These are phyloP conservation scores for Zanthoxylum bungeanum DNA, from an alignment of 345 rosid species.

Conservation along the genomic window DNA sequence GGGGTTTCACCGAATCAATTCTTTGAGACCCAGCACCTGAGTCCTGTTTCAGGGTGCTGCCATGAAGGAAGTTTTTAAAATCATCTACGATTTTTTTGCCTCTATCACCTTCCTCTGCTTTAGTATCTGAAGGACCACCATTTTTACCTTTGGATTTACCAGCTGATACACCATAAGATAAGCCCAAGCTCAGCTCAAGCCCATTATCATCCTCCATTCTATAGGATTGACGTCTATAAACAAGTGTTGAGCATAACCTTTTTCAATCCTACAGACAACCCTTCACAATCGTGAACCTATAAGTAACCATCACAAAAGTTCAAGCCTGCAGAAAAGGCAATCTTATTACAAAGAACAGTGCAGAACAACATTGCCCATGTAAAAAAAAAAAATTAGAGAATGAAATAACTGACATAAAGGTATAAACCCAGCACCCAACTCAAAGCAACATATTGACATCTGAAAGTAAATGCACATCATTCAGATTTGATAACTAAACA, in stretches of 20 bases:
- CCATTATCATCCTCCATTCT: conserved; percentile 89
- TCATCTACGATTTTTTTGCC: conserved; percentile 68
- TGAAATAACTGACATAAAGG: background rate
- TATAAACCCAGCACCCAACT: background rate
- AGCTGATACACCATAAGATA: conserved; percentile 81
- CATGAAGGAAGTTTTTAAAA: conserved; percentile 71
- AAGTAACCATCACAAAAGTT: background rate
- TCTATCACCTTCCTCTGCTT: conserved; percentile 61
- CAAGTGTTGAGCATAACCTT: background rate
- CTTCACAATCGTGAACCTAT: conserved; percentile 1
- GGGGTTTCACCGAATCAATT: conserved; percentile 60
- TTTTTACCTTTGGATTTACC: conserved; percentile 65
- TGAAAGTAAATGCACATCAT: background rate
- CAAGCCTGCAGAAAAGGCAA: background rate
- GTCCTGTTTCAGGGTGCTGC: conserved; percentile 51
- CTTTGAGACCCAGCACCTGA: conserved; percentile 57
- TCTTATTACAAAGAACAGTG: background rate
- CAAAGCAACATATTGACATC: background rate
- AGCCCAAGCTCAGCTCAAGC: conserved; percentile 94
- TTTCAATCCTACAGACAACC: background rate
- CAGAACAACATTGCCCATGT: background rate
- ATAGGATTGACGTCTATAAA: conserved; percentile 7
- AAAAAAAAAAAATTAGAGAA: background rate
- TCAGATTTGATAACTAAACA: background rate
- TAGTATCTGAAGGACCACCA: conserved; percentile 47